Conservation (phyloP, 306 rosid genomes). For the Castanospermum australe region DNA sequence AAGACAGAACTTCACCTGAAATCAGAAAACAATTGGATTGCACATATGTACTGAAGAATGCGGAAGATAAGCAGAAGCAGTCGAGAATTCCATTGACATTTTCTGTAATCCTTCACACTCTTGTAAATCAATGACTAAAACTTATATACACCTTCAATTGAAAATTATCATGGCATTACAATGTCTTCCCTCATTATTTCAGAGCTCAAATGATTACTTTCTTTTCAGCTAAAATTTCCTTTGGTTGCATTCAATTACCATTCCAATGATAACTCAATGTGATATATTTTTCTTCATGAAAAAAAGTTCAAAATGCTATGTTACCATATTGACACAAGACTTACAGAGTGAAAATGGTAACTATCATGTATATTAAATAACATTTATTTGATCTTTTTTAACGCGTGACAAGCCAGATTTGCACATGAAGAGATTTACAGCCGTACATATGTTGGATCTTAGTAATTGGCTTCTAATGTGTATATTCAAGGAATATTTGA, state of each 20-base stretch:
- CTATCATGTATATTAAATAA: not conserved
- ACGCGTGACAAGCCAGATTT: not conserved
- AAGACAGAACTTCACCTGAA: too few species aligned
- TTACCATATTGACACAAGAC: not conserved
- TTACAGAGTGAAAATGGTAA: not conserved
- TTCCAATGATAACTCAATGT: constrained; percentile 13
- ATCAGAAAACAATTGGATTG: too few species aligned
- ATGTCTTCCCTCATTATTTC: constrained; percentile 3
- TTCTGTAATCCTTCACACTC: too few species aligned
- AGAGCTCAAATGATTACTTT: constrained; percentile 4
- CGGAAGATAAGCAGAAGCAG: too few species aligned
- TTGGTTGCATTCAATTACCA: constrained; percentile 17
- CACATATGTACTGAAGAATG: too few species aligned
- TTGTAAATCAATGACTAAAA: too few species aligned
- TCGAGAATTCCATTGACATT: too few species aligned
- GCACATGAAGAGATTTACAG: not conserved
- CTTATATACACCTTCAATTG: too few species aligned
- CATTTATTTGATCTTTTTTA: not conserved
- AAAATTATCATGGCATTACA: constrained; percentile 18
- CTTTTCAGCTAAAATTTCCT: constrained; percentile 5
- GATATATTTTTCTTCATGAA: not conserved
- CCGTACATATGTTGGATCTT: not conserved
- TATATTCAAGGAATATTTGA: not conserved
- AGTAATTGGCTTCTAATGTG: not conserved
- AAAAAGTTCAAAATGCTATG: constrained; percentile 12